These are phyloP conservation scores for Paulownia fortunei DNA, from an alignment of 257 asterid species.

Conservation along the genomic window DNA sequence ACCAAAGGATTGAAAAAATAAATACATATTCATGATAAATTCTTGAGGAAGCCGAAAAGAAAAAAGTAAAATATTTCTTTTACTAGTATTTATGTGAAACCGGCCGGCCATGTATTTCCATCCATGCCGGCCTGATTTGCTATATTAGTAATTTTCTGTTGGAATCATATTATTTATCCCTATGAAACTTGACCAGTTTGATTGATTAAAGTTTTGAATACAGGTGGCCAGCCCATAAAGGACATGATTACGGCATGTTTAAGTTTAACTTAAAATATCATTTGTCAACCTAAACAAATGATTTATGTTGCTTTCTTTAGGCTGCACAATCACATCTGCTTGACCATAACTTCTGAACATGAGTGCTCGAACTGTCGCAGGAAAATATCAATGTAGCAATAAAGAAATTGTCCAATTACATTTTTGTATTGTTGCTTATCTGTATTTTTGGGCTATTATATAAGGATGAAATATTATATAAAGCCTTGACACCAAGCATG, in stretches of 20 bases:
- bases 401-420: background rate
- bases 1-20: background rate
- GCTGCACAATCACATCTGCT: conserved; percentile 34
- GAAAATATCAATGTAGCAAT: conserved; percentile 7
- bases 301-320: conserved; percentile 33
- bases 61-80: background rate
- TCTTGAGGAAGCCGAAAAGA: no score
- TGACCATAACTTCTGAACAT: background rate
- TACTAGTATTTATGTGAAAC: background rate
- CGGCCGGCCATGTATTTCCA: no score
- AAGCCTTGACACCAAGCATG: background rate
- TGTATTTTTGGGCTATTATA: background rate
- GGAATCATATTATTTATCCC: background rate
- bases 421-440: background rate
- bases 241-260: conserved; percentile 15
- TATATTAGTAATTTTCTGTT: background rate
- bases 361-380: background rate
- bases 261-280: background rate
- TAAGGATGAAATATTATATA: background rate
- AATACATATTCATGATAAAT: no score
- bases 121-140: no score
- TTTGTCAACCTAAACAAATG: conserved; percentile 26
- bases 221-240: background rate
- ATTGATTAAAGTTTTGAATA: background rate
- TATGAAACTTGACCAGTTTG: background rate